Base-by-base conservation (phyloP, 2,329 filamentous ascomycete species). In the Monosporascus sp. region DNA sequence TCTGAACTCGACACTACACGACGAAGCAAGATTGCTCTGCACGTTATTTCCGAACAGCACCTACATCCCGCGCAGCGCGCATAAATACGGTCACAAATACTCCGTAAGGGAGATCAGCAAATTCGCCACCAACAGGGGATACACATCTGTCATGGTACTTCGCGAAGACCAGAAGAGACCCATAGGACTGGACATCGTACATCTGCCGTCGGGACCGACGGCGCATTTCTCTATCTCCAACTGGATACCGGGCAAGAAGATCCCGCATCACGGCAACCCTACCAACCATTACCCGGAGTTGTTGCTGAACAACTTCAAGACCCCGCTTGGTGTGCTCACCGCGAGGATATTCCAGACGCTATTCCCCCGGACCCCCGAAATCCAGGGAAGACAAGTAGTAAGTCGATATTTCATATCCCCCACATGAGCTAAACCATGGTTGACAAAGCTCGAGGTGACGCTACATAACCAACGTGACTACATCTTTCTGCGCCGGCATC, bases 281-380 rank as follows among this genome's bases (percentile, higher is more conserved):
- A 97, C 93, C 1, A 88, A 89, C 48, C 92, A 97, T 72, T 90
- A 90, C 65, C 91, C 92, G 1, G 93, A 97, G 71, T 78, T 97
- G 80, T 68, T 96, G 37, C 79, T 97, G 49, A 97, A 97, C 72
- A 93, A 94, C 68, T 99, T 99, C 78, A 88, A 89, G 64, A 99
- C 94, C 0, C 90, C 93, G 0, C 79, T 99, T 2, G 94, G 94
- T 72, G 77, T 96, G 9, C 76, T 97, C 39, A 90, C 92, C 0
- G 93, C 92, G 8, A 86, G 90, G 64, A 76, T 97, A 1, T 94
- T 99, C 75, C 82, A 87, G 58, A 84, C 81, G 0, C 71, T 95
- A 27, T 94, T 90, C 71, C 94, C 93, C 0, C 82, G 86, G 0
- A 82, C 84, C 44, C 93, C 94, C 0, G 90, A 97, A 63, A 76